Base-by-base conservation (phyloP, 2,329 filamentous ascomycete genomes). In the Aspergillus nomiae region DNA sequence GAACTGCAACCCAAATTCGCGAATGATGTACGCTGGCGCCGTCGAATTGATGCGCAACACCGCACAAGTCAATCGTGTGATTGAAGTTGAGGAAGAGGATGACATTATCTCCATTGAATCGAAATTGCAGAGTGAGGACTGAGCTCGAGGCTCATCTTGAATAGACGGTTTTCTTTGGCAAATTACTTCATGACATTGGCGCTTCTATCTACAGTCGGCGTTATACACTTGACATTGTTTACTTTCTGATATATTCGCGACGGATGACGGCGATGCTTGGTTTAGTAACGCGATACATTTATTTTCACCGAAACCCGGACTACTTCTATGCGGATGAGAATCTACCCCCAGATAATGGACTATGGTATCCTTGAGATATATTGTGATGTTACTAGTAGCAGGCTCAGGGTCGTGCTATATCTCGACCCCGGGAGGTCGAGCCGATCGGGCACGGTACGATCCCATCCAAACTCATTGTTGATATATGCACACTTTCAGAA, bases 31-130 rank as follows among this genome's bases (percentile, higher is more conserved):
- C 77, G 95, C 95, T 34, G 91, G 94, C 45, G 95, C 95, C 50
- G 97, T 97, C 80, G 95, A 99, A 81, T 80, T 98, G 77, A 93
- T 98, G 90, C 88, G 94, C 67, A 96, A 92, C 74, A 96, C 92
- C 60, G 92, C 92, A 63, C 93, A 97, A 81, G 94, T 93, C n/a
- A 90, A 90, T 59, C 88, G 87, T 69, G 90, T 98, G 30, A 87
- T 99, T 65, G 94, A 98, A 78, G 88, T 98, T 56, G 88, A 91
- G 70, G 89, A 86, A 24, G 85, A 86, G 4, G 92, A 96, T 60
- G 94, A 97, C 60, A 75, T 98, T 70, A 88, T 91, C 68, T 89
- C 90, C n/a, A 88, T 98, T 66, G 91, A 94, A 62, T 82, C 86
- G 68, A 90, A 87, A 80, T 78, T 90, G 70, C 67, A 72, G 26